Percentiles rank a stretch among this genome's conserved stretches.
These are phyloP conservation scores for Aspergillus ibericus DNA, from an alignment of 2,329 filamentous ascomycete species.

Conservation along the genomic window DNA sequence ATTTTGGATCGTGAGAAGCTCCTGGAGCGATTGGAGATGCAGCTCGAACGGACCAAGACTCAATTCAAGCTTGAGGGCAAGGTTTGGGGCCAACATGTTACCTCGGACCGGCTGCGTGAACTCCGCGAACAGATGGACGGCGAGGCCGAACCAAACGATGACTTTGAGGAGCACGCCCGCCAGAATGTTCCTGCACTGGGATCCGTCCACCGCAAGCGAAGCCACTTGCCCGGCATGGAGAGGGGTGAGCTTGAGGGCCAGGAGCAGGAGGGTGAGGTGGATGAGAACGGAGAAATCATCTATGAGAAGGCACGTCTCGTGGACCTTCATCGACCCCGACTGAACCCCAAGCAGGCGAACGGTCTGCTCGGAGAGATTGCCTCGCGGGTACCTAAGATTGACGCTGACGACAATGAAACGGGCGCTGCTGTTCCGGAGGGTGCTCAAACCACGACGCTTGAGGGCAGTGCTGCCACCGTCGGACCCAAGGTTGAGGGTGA, in stretches of 20 bases:
- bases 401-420: constrained; percentile 41
- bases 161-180: constrained; percentile 56
- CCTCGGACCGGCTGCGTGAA: constrained; percentile 87
- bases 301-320: constrained; percentile 79
- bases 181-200: constrained; percentile 72
- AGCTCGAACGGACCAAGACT: constrained; percentile 94
- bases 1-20: constrained; percentile 90
- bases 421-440: constrained; percentile 56
- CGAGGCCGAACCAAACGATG: constrained; percentile 51
- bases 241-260: constrained; percentile 38
- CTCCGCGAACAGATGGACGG: constrained; percentile 94
- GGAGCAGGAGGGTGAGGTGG: constrained; percentile 48
- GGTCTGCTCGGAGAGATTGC: constrained; percentile 70
- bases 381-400: constrained; percentile 73
- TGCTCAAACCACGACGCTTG: constrained; percentile 54
- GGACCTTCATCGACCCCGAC: constrained; percentile 68
- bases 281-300: constrained; percentile 59
- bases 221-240: constrained; percentile 41
- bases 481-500: constrained; percentile 6
- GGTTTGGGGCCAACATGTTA: constrained; percentile 82
- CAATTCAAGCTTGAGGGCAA: constrained; percentile 96
- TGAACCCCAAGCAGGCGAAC: constrained; percentile 63
- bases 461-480: constrained; percentile 57
- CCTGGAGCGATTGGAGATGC: constrained; percentile 91
- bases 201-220: constrained; percentile 62